A percentile compares a stretch with the other conserved stretches of the same genome.
Evolutionary conservation across 1,284 basidiomycete genomes (phyloP).

Genomic region (Flammula alnicola): DNA sequence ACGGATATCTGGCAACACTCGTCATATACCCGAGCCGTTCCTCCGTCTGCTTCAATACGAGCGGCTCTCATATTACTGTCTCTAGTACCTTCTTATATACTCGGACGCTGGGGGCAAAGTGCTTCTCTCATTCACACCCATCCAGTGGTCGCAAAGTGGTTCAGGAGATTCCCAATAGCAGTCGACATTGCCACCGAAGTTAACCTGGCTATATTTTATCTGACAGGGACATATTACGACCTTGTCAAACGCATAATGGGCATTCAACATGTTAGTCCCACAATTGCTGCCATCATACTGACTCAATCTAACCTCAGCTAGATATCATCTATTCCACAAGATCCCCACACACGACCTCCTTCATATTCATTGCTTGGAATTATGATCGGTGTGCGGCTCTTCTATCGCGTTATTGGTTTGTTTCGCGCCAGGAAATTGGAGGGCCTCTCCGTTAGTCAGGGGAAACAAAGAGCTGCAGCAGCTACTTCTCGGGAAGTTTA

Average conservation of each 20-base stretch:
- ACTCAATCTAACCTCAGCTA: conserved; percentile 40
- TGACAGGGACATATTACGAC: conserved; percentile 81
- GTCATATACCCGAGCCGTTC: conserved; percentile 39
- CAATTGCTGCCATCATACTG: conserved; percentile 61
- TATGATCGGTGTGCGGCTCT: conserved; percentile 71
- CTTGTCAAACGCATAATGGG: conserved; percentile 74
- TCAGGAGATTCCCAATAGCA: conserved; percentile 49
- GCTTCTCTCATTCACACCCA: conserved; percentile 35
- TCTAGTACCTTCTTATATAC: conserved; percentile 62
- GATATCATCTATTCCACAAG: conserved; percentile 74
- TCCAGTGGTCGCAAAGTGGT: conserved; percentile 40
- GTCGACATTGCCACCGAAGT: conserved; percentile 68
- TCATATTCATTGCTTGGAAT: conserved; percentile 88
- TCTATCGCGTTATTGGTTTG: conserved; percentile 61
- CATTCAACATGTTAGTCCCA: conserved; percentile 64
- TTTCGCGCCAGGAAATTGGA: conserved; percentile 34
- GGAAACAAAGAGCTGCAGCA: conserved; percentile 13
- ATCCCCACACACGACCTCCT: conserved; percentile 74
- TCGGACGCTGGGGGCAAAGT: conserved; percentile 55
- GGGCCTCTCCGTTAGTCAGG: conserved; percentile 8
- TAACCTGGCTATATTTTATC: conserved; percentile 84
- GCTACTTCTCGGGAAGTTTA: conserved; percentile 47
- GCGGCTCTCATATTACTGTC: conserved; percentile 68
- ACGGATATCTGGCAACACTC: conserved; percentile 84
- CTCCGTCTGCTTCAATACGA: conserved; percentile 52